Evolutionary conservation across 768 basidiomycete species (phyloP).

Genomic region (Kwoniella bestiolae): DNA sequence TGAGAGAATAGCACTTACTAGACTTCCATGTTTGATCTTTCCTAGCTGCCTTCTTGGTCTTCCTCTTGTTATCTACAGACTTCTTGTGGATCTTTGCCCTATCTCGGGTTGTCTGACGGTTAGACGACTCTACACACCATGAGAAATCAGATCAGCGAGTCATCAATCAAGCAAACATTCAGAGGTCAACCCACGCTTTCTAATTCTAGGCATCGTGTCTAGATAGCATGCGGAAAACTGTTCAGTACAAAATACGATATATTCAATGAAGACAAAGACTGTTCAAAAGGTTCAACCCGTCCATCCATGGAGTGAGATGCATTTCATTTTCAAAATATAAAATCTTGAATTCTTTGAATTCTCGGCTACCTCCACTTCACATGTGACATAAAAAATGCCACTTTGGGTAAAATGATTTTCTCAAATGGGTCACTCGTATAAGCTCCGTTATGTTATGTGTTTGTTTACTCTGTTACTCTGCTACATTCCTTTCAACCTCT

Average conservation of each 20-base stretch:
- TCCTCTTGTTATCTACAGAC: slow-evolving; percentile 74
- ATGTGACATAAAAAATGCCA: background rate
- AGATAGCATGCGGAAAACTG: no score
- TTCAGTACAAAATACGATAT: no score
- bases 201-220: slow-evolving; percentile 52
- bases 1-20: slow-evolving; percentile 61
- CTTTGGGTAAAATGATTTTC: background rate
- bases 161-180: no score
- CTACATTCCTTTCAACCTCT: slow-evolving; percentile 8
- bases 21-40: slow-evolving; percentile 86
- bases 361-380: slow-evolving; percentile 17
- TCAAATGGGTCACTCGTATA: slow-evolving; percentile 1
- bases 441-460: slow-evolving; percentile 3
- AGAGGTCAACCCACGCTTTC: slow-evolving; percentile 51
- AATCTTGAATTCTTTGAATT: slow-evolving; percentile 22
- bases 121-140: slow-evolving; percentile 72
- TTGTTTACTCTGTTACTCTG: background rate
- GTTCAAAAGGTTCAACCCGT: no score
- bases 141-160: background rate
- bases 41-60: slow-evolving; percentile 73
- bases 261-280: no score
- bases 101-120: slow-evolving; percentile 72
- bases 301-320: slow-evolving; percentile 1
- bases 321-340: background rate
- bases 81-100: slow-evolving; percentile 76